Base-by-base conservation (phyloP, 2,329 filamentous ascomycete species). In the Pseudogymnoascus sp. region DNA sequence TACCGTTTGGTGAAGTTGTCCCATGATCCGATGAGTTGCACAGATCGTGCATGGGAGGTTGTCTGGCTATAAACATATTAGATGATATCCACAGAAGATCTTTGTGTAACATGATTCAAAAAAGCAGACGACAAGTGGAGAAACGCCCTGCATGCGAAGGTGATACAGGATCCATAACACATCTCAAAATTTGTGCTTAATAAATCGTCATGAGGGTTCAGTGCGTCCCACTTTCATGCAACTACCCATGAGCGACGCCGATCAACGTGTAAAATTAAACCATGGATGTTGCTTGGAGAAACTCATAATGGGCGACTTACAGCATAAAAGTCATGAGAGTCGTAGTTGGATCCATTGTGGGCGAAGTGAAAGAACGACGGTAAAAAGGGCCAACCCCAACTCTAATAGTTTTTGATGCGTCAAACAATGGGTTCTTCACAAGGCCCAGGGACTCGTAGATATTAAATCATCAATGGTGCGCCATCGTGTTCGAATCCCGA, bases 21-120 rank as follows among this genome's bases (percentile, higher is more conserved):
- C 93, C 93, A 98, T 67, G 92, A 96, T 66, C 93, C 93, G 70
- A 95, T 82, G 53, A 97, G 82, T 72, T 90, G 86, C 68, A 97
- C 90, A 50, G 88, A 88, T 66, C 82, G 81, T 66, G 86, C 82
- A 61, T 83, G 81, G 67, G 83, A 81, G 68, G 82, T 75, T 62
- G 85, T 86, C 77, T 84, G 81, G 72, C 85, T 88, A 73, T 50
- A 65, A 35, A 10, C 7, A 26, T 24, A 16, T 60, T 60, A 60
- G 59, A 40, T 37, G n/a, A 56, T 33, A 12, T 56, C n/a, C n/a
- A 4, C n/a, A 31, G 4, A 33, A 56, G 26, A 56, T 56, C 11
- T 4, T 56, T 56, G 46, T 56, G 46, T 56, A 56, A 33, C 26
- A 56, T 33, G 26, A 56, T 33, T 33, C 46, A 56, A 33, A 53